Percentiles rank a stretch among this genome's conserved stretches.
phyloP scores from a whole-genome alignment of 2,329 filamentous ascomycete genomes.

The Myrmaecium sp. region DNA sequence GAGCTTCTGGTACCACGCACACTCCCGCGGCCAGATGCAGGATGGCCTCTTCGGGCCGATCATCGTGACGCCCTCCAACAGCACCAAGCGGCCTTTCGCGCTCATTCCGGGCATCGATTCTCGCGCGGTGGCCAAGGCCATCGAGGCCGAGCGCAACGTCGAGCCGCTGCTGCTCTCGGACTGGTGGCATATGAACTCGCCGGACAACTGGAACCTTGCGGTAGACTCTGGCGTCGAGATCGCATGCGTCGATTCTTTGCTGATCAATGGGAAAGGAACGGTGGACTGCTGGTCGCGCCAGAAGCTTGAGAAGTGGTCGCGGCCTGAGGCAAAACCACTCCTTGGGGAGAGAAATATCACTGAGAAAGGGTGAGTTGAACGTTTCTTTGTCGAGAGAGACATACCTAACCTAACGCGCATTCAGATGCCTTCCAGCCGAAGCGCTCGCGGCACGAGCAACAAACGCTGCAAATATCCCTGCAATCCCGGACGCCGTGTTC shows the following conservation, averaged over 20 bases:
- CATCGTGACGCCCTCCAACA: slow-evolving; percentile 24
- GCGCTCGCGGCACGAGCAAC: slow-evolving; percentile 22
- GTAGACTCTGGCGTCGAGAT: slow-evolving; percentile 29
- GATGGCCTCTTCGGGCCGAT: slow-evolving; percentile 44
- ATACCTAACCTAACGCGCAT: slow-evolving; percentile 2
- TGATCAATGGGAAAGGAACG: slow-evolving; percentile 45
- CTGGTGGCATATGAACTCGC: slow-evolving; percentile 37
- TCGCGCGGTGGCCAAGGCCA: slow-evolving; percentile 26
- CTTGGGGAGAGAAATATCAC: slow-evolving; percentile 16
- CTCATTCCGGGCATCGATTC: slow-evolving; percentile 28
- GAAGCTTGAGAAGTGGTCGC: slow-evolving; percentile 25
- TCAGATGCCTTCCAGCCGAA: slow-evolving; percentile 23
- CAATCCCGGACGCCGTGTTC: slow-evolving; percentile 8
- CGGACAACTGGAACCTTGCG: slow-evolving; percentile 29
- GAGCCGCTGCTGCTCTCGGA: slow-evolving; percentile 38
- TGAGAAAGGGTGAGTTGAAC: slow-evolving; percentile 19
- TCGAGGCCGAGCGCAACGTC: slow-evolving; percentile 30
- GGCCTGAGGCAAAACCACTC: slow-evolving; percentile 13
- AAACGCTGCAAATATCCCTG: slow-evolving; percentile 4
- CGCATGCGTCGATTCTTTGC: slow-evolving; percentile 41
- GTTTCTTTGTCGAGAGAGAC: neutral
- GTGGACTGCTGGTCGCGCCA: slow-evolving; percentile 33
- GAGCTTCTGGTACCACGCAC: slow-evolving; percentile 45
- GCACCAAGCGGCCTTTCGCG: slow-evolving; percentile 30
- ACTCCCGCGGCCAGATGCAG: slow-evolving; percentile 37